Evolutionary conservation across 352 stramenopile genomes (phyloP), one percentile per base, ranked within the genome.

Genomic region (Pilasporangium apinafurcum): DNA sequence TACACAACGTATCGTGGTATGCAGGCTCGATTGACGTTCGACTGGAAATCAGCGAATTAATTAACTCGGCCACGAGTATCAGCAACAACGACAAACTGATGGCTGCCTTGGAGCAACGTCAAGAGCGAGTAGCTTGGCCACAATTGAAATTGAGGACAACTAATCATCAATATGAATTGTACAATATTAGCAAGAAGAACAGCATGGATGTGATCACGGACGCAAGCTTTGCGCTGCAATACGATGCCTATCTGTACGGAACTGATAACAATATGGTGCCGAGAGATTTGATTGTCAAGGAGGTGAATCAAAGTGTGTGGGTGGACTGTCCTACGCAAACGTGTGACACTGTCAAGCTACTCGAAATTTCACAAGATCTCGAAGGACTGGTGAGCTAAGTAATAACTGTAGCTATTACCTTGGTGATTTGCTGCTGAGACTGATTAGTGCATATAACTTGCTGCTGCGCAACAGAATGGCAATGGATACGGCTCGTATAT

Each of bases 231-330:
- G 67, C 68, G 14, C 51, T 92, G 38, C 62, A 58, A n/a, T 90
- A 84, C 44, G 75, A 86, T 51, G 51, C 68, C 26, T 73, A 57
- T 9, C 56, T 92, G 13, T 92, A 86, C 37, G 77, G 77, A 3
- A 64, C 86, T 21, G 53, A 83, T 18, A 61, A 76, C 3, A 54
- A 73, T 28, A 37, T 56, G 2, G 45, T 41, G 7, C 67, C 68
- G 24, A 85, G 74, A 41, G 52, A 75, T 25, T 64, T 65, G 22
- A 60, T 92, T 21, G 52, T 61, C 3, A 60, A 69, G n/a, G 64
- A 89, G 32, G 61, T 38, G 24, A 91, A 93, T 46, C 81, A 85
- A 36, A 93, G 68, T 51, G 53, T 87, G 3, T 93, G 81, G 81
- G 58, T 91, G 2, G 58, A 74, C 29, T 93, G 81, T 36, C 67